Evolutionary conservation across 139 green algal species (phyloP), one percentile per base, ranked within the genome.

Genomic region (Micractinium conductrix): DNA sequence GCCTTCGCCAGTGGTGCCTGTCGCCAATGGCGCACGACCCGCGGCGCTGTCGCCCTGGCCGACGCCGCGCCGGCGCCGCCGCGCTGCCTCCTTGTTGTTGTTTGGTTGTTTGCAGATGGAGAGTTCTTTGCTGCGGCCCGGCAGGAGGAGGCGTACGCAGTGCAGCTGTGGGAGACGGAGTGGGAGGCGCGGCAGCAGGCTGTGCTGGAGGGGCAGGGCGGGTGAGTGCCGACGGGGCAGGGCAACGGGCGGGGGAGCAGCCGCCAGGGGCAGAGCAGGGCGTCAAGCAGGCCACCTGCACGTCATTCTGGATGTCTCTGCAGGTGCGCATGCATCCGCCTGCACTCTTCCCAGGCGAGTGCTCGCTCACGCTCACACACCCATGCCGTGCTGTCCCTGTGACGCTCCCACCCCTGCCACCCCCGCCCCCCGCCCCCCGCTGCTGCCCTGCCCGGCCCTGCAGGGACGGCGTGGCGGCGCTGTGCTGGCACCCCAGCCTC

Each of bases 401-500:
- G 9, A 9, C 33, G 30, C 5, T 42, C 16, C 12, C 48, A 10
- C 10, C 48, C 10, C 48, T 58, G 48, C 16, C 12, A 24, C 10
- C 48, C n/a, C n/a, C 63, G 2, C 42, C 42, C 44, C 24, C 2
- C 71, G 24, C 35, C 40, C 48, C n/a, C 12, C 79, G 24, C 8
- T 30, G 9, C 69, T 33, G 8, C 69, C 74, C n/a, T 68, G 73
- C 72, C 48, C 48, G 33, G 24, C 16, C 35, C 26, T 58, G 55
- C 91, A 94, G 89, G 74, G 92, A 95, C 55, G 79, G 88, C 14
- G 78, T 86, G n/a, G 33, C 72, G 71, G 87, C 93, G 42, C 65
- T 98, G 53, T 82, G 86, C 9, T 98, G 95, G 93, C 95, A 99
- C 87, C 96, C 96, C 3, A 83, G 87, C 35, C 84, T 83, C 4